Evolutionary conservation across 1,139 yeast species (phyloP).

Genomic region (Citeromyces hawaiiensis): DNA sequence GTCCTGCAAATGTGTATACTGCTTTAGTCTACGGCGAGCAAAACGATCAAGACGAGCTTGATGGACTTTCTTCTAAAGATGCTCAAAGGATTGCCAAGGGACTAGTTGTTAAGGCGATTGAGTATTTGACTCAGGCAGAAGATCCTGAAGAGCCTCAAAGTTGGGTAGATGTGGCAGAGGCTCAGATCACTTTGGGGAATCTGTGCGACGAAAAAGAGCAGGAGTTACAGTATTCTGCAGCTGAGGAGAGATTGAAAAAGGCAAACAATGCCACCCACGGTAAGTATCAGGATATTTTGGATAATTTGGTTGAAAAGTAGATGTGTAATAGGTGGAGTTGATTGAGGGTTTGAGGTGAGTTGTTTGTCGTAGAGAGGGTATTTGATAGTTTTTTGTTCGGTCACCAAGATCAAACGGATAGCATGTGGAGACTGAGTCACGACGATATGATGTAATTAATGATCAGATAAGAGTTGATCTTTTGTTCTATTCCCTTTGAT

Average conservation of each 20-base stretch:
- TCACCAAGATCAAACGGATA: too few species aligned
- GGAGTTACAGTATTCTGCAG: constrained; percentile 47
- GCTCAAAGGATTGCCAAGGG: constrained; percentile 38
- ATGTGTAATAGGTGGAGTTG: too few species aligned
- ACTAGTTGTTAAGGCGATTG: constrained; percentile 40
- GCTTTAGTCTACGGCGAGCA: constrained; percentile 41
- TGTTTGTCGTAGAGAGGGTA: too few species aligned
- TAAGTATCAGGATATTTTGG: constrained; percentile 47
- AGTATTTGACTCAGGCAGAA: constrained; percentile 42
- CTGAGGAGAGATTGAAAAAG: constrained; percentile 44
- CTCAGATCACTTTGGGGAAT: constrained; percentile 68
- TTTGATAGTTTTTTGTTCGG: too few species aligned
- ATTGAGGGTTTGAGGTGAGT: neutral
- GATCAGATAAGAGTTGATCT: too few species aligned
- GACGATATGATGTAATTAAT: too few species aligned
- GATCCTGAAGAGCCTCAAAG: constrained; percentile 66
- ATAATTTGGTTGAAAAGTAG: constrained; percentile 21
- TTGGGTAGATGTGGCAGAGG: constrained; percentile 80
- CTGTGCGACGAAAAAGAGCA: constrained; percentile 54
- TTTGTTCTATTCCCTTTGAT: too few species aligned
- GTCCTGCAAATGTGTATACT: constrained; percentile 41
- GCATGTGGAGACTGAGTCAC: too few species aligned
- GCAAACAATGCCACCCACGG: constrained; percentile 75
- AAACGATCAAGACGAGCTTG: constrained; percentile 26
- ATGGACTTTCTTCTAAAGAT: constrained; percentile 19